Base-by-base conservation (phyloP, 345 rosid species). In the Eutrema japonicum region DNA sequence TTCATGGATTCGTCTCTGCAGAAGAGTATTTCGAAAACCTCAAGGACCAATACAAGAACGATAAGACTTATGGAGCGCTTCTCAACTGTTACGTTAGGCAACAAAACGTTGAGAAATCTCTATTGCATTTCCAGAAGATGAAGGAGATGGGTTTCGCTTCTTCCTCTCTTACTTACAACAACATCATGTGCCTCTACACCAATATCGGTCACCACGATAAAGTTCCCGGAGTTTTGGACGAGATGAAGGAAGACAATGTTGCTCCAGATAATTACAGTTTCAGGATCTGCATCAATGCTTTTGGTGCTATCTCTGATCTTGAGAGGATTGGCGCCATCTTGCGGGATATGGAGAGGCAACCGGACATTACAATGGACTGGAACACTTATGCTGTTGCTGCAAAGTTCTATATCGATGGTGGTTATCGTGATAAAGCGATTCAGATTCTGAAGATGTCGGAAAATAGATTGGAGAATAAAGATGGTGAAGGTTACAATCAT, bases 21-120 rank as follows among this genome's bases (percentile, higher is more conserved):
- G 97, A 91, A 83, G 78, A 53, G 50, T 94, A 94, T 76, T 91
- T 94, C 55, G 65, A 66, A 11, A 78, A 49, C 65, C 78, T 94
- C 61, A 82, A 75, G 82, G 91, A 89, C 35, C 82, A 83, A 18
- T 87, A 88, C 66, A 91, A 86, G 79, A 91, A 77, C 68, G 85
- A 80, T 0, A 88, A 89, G 82, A 91, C 96, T 3, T 85, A 89
- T 40, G 97, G 97, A 13, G 97, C 98, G 35, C 93, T 94, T 59
- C 83, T 94, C 46, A 84, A 86, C 68, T 94, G 97, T 70, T 94
- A 87, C 68, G 91, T 84, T 13, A 79, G 92, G 66, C 91, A 85
- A 68, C 84, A 66, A 4, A 82, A 88, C 64, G 79, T 77, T 11
- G 93, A 85, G 4, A 91, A 87, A 59, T 75, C 96, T 59, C 82